Evolutionary conservation across 176 grass and related monocot species (phyloP).

Genomic region (Ensete ventricosum): DNA sequence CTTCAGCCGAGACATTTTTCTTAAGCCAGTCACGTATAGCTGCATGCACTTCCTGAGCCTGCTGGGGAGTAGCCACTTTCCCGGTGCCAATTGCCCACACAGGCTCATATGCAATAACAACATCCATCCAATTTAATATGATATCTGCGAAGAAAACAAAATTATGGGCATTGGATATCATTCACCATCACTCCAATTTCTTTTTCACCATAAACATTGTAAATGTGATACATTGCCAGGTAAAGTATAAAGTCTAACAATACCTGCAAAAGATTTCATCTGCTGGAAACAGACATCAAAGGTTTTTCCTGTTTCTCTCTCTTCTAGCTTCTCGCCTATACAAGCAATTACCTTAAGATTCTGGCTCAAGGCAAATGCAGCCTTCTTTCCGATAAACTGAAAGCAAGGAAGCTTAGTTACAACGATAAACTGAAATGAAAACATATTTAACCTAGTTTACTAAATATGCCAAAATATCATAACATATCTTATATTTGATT

Average conservation of each 20-base stretch:
- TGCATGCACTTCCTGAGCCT: constrained; percentile 92
- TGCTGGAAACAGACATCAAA: constrained; percentile 94
- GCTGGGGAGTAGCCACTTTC: constrained; percentile 84
- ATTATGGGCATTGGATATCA: neutral
- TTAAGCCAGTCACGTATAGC: constrained; percentile 89
- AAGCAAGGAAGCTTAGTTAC: constrained; percentile 18
- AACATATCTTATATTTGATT: constrained; percentile 3
- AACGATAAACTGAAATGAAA: neutral
- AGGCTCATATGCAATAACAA: constrained; percentile 95
- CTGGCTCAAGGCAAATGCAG: constrained; percentile 90
- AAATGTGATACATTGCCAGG: neutral
- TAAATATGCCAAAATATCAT: neutral
- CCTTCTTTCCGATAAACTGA: constrained; percentile 96
- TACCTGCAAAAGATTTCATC: constrained; percentile 91
- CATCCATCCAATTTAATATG: constrained; percentile 65
- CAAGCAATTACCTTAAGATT: constrained; percentile 97
- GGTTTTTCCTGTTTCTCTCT: constrained; percentile 95
- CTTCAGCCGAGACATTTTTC: constrained; percentile 75
- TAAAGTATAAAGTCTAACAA: neutral
- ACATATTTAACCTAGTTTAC: neutral
- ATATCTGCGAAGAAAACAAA: constrained; percentile 49
- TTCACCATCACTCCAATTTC: neutral
- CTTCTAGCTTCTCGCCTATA: constrained; percentile 92
- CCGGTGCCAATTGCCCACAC: constrained; percentile 98
- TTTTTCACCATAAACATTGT: neutral